Base-by-base conservation (phyloP, 495 filamentous ascomycete species). In the Antarctomyces pellizariae region DNA sequence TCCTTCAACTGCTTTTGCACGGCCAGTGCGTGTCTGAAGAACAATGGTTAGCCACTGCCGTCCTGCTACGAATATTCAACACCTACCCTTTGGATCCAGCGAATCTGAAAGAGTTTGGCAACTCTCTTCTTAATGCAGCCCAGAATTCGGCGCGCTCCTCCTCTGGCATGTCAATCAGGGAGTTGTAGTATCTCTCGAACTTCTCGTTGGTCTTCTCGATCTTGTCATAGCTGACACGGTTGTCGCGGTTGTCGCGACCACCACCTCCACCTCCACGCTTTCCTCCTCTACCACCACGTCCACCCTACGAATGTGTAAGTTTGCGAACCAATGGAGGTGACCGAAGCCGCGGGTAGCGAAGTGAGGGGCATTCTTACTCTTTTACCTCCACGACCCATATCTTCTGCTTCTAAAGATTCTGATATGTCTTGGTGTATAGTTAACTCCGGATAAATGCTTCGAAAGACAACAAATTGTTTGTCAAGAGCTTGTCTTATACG, bases 61-160 rank as follows among this genome's bases (percentile, higher is more conserved):
- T 7, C 18, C 9, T 7, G 12, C 17, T 28, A 8, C 16, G 22
- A 13, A 13, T 22, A 23, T 19, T 10, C 22, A 11, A 30, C 13
- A 50, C 52, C 20, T 64, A 70, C 71, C 71, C 73, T 57, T 77
- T 80, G 2, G 79, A 90, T 4, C 86, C 84, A 26, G 80, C 78
- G 49, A 97, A 97, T 18, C 89, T 64, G 58, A 93, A 97, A 48
- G 77, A 89, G 52, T 86, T 93, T 24, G 86, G 86, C 1, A 97
- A 57, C 39, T 92, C 83, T 36, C 69, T 57, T 31, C 65, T 61
- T 37, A 95, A 49, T 3, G 75, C 57, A 4, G 55, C 52, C 86
- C 86, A 97, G 50, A 95, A 95, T 2, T 62, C 57, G 13, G 64
- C 54, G 30, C 54, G 57, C 49, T 93, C 83, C 10, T 67, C 62